A percentile compares a stretch with the other conserved stretches of the same genome.
These are phyloP conservation scores for Senna siamea DNA, from an alignment of 306 rosid genomes.

Conservation along the genomic window DNA sequence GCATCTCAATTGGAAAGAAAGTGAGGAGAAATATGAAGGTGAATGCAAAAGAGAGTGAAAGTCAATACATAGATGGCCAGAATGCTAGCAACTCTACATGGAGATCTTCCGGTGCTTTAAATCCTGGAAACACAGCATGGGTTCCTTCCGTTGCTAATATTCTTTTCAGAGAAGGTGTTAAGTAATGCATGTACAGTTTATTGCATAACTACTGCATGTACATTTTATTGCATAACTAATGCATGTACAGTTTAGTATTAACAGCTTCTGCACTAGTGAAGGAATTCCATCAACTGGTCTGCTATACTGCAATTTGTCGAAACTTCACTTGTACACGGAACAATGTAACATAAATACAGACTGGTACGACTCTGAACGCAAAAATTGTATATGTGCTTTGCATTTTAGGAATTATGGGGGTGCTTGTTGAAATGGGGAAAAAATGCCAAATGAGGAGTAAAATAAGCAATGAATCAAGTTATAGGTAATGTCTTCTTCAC, in stretches of 20 bases:
- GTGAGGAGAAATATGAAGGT: conserved; percentile 53
- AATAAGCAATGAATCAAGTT: background rate
- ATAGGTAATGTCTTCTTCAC: background rate
- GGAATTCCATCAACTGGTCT: conserved; percentile 22
- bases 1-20: conserved; percentile 62
- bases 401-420: background rate
- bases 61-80: conserved; percentile 55
- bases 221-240: conserved; percentile 17
- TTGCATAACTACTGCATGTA: conserved; percentile 12
- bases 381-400: conserved; percentile 40
- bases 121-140: conserved; percentile 54
- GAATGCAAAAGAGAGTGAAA: conserved; percentile 47
- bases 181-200: conserved; percentile 27
- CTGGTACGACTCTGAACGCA: conserved; percentile 33
- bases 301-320: conserved; percentile 25
- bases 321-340: conserved; percentile 17
- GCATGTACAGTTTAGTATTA: conserved; percentile 22
- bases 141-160: conserved; percentile 73
- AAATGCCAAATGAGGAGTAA: background rate
- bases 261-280: conserved; percentile 32
- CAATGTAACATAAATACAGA: conserved; percentile 24
- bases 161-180: conserved; percentile 62
- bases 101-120: conserved; percentile 30
- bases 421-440: background rate
- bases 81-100: conserved; percentile 43